Evolutionary conservation across 352 stramenopile species (phyloP), one percentile per base, ranked within the genome.

Genomic region (Phytophthora lateralis): DNA sequence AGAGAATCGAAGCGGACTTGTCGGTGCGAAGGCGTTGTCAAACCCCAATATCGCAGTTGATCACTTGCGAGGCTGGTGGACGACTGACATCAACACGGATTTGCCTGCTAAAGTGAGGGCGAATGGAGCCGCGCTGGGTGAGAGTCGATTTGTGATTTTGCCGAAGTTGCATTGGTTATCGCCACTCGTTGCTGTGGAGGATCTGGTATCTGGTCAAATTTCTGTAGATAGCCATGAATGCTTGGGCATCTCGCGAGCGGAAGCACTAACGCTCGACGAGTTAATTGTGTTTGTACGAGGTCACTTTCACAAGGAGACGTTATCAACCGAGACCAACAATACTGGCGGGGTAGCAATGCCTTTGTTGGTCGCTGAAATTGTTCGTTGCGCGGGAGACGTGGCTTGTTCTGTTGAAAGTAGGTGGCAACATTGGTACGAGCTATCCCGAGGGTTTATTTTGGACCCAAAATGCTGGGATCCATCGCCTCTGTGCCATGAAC

Each of bases 1-100:
- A 61, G 27, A 29, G 24, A 11, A 20, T 17, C 29, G 17, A 14
- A 57, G 15, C 15, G 21, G 0, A 51, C 29, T 48, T 4, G 6
- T 29, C 26, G 6, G 14, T 37, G 32, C 32, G 11, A 54, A 62
- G 26, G 43, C 50, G 2, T 59, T 34, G 12, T 45, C 58, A 10
- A 76, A 83, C 42, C 52, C 64, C 6, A 60, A 49, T n/a, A 71
- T 89, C 44, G 74, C 76, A 12, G 20, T 20, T 1, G 59, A 77
- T 34, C 80, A 90, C 34, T 69, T 88, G n/a, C 66, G 76, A 14
- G 80, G 82, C 8, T 91, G 82, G 82, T 91, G 82, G 82, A 89
- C 78, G 9, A 62, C 71, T 6, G 71, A 88, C 42, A 51, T 82
- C 9, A 71, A 82, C 37, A 45, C 32, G 4, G 75, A 91, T 26